These are phyloP conservation scores for Peronospora farinosa DNA, from an alignment of 352 stramenopile genomes.

Conservation along the genomic window DNA sequence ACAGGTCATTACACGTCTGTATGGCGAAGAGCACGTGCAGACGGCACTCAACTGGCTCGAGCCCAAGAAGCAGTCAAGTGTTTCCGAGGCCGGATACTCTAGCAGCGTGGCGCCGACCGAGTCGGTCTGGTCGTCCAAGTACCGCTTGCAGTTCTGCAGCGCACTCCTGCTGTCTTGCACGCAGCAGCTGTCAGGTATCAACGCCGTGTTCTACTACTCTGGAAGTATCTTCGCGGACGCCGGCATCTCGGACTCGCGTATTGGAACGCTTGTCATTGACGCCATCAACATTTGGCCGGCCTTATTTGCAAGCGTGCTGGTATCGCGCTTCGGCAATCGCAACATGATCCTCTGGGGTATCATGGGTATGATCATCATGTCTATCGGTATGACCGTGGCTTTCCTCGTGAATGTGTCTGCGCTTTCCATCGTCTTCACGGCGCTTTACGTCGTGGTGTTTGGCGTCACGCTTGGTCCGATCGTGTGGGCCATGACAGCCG, in stretches of 20 bases:
- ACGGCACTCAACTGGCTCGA: slow-evolving; percentile 11
- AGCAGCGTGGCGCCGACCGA: slow-evolving; percentile 4
- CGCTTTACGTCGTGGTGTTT: slow-evolving; percentile 41
- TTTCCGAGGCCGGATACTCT: slow-evolving; percentile 7
- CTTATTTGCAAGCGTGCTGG: slow-evolving; percentile 30
- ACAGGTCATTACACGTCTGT: slow-evolving; percentile 18
- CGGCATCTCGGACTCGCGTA: slow-evolving; percentile 16
- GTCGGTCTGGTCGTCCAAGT: slow-evolving; percentile 25
- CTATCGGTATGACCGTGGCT: slow-evolving; percentile 43
- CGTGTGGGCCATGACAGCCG: slow-evolving; percentile 25
- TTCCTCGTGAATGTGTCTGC: slow-evolving; percentile 30
- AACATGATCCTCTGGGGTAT: slow-evolving; percentile 47
- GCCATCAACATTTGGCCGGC: slow-evolving; percentile 23
- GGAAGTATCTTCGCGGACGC: slow-evolving; percentile 15
- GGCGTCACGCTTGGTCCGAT: slow-evolving; percentile 45
- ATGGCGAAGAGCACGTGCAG: slow-evolving; percentile 18
- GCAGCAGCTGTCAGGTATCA: slow-evolving; percentile 41
- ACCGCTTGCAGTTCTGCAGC: slow-evolving; percentile 22
- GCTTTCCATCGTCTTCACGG: slow-evolving; percentile 43
- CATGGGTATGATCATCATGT: slow-evolving; percentile 41
- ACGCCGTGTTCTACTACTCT: slow-evolving; percentile 36
- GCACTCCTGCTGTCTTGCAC: slow-evolving; percentile 37
- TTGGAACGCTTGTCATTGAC: slow-evolving; percentile 23
- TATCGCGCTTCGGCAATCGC: slow-evolving; percentile 41
- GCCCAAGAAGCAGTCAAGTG: slow-evolving; percentile 7